Evolutionary conservation across 2,329 filamentous ascomycete genomes (phyloP).

Genomic region (Ilyonectria destructans): DNA sequence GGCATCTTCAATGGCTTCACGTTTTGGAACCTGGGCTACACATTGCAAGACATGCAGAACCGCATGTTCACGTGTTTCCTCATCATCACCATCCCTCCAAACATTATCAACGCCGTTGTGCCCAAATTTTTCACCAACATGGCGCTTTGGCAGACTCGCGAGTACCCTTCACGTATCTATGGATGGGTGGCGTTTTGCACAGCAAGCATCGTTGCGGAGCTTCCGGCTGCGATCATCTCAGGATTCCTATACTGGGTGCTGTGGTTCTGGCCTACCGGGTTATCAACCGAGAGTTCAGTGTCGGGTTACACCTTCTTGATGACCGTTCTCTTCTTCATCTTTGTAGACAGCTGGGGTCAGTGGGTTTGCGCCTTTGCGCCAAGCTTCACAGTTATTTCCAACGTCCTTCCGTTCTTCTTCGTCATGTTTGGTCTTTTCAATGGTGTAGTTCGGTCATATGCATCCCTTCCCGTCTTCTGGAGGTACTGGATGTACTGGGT

Average conservation of each 20-base stretch:
- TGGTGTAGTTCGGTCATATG: constrained; percentile 81
- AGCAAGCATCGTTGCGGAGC: constrained; percentile 80
- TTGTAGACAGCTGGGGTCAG: constrained; percentile 83
- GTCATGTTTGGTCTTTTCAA: constrained; percentile 85
- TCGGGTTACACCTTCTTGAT: constrained; percentile 86
- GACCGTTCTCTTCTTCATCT: constrained; percentile 84
- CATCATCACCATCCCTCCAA: constrained; percentile 75
- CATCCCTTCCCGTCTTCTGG: constrained; percentile 77
- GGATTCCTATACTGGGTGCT: constrained; percentile 79
- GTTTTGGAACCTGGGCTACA: constrained; percentile 79
- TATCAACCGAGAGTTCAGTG: constrained; percentile 75
- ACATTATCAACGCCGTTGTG: constrained; percentile 81
- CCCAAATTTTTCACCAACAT: constrained; percentile 86
- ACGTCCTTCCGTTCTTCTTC: constrained; percentile 86
- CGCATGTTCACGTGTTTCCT: constrained; percentile 83
- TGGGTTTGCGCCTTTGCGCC: constrained; percentile 90
- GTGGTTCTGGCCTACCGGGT: constrained; percentile 84
- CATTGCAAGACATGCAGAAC: constrained; percentile 80
- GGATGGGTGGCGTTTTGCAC: constrained; percentile 84
- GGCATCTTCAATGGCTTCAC: constrained; percentile 88
- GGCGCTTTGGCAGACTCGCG: constrained; percentile 80
- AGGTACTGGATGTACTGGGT: constrained; percentile 45
- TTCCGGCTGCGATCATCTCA: constrained; percentile 78
- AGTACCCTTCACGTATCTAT: constrained; percentile 83
- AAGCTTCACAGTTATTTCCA: constrained; percentile 83